Evolutionary conservation across 129 eudicot genomes (phyloP).

Genomic region (Tanacetum coccineum): DNA sequence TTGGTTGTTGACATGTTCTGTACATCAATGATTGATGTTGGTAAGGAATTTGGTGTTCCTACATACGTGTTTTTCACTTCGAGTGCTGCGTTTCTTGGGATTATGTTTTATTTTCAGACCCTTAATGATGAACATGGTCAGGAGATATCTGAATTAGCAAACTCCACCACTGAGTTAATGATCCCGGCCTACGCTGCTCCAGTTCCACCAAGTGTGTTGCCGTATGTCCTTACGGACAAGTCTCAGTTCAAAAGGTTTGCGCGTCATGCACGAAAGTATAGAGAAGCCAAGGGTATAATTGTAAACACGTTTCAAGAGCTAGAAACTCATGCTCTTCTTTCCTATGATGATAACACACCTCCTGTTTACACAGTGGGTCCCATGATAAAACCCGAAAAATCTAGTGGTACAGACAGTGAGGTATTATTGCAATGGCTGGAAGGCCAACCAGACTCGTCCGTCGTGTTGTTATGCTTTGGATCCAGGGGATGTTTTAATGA

Average conservation of each 20-base stretch:
- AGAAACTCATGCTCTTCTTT: slow-evolving; percentile 34
- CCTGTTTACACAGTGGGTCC: slow-evolving; percentile 51
- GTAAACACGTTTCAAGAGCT: slow-evolving; percentile 50
- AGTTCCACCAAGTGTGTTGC: slow-evolving; percentile 35
- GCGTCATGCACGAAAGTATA: slow-evolving; percentile 32
- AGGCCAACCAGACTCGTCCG: too few species aligned
- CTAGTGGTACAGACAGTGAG: background rate
- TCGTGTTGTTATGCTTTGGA: too few species aligned
- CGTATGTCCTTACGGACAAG: slow-evolving; percentile 30
- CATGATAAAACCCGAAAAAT: too few species aligned
- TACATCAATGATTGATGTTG: slow-evolving; percentile 55
- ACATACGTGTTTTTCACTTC: slow-evolving; percentile 44
- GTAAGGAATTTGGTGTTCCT: slow-evolving; percentile 40
- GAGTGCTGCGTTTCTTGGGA: slow-evolving; percentile 40
- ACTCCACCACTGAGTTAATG: slow-evolving; percentile 4
- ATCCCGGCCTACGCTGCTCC: slow-evolving; percentile 35
- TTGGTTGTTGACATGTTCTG: slow-evolving; percentile 58
- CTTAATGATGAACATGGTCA: slow-evolving; percentile 29
- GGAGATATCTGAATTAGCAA: slow-evolving; percentile 27
- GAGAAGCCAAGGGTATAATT: slow-evolving; percentile 48
- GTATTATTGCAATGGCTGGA: background rate
- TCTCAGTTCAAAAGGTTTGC: slow-evolving; percentile 33
- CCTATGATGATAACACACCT: slow-evolving; percentile 32
- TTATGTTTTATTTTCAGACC: slow-evolving; percentile 38
- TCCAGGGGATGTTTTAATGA: too few species aligned